Evolutionary conservation across 2,329 filamentous ascomycete genomes (phyloP), one percentile per base, ranked within the genome.

Genomic region (Cladosporium cucumerinum): DNA sequence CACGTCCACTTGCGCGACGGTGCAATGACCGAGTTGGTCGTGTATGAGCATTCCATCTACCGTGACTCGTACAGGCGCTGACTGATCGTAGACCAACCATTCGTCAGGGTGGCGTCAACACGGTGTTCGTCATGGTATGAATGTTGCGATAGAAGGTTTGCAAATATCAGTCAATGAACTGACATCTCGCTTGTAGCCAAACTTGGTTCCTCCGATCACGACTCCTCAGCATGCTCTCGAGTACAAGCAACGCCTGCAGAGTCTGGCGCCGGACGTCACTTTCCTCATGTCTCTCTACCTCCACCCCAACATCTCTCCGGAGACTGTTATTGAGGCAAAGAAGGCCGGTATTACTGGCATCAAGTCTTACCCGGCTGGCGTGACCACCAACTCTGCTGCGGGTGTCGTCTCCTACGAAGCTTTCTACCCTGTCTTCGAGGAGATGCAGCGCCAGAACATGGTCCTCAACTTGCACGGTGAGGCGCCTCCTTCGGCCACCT

Each of bases 381-480:
- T 85, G 43, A 86, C 84, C 3, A 86, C 84, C 60, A 87, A 88
- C 73, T 87, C 85, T 4, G 81, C 82, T 39, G 86, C 85, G 28
- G 91, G 91, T 14, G 90, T 93, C 26, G 80, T 89, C 18, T 85
- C 87, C 64, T 86, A 91, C 72, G 86, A 87, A 66, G 79, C 83
- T 34, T 94, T 92, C 79, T 90, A 90, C 74, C 86, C 87, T 7
- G 90, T 94, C 16, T 96, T 98, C 74, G 85, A 84, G n/a, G 90
- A 91, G 69, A 97, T 98, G 93, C 90, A 97, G 75, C 81, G 88
- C 66, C 86, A 93, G 69, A 87, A 89, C 69, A 82, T 97, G 75
- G 85, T 96, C n/a, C 84, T 96, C 49, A 97, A 97, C 79, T 82
- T 98, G n/a, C 93, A 98, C 76, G 94, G 93, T 69, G 94, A 97